These are phyloP conservation scores for Binderoboletus segoi DNA, from an alignment of 1,284 basidiomycete species.

Conservation along the genomic window DNA sequence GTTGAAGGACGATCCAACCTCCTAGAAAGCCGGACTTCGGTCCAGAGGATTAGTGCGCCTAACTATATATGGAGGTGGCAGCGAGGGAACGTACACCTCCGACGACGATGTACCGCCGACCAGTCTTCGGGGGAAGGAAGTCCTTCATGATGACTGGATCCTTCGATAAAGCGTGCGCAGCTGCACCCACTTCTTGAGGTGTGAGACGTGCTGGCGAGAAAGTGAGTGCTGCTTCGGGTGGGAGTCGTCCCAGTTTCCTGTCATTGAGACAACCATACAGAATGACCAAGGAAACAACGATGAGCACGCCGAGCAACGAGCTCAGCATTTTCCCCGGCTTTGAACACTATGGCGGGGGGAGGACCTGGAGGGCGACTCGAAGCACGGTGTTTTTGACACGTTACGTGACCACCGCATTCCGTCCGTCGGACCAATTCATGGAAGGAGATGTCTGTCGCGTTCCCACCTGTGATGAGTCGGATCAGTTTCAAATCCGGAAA, in stretches of 20 bases:
- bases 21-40: constrained; percentile 69
- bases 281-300: constrained; percentile 14
- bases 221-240: constrained; percentile 40
- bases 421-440: not conserved
- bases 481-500: too few species aligned
- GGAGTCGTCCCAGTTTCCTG: constrained; percentile 46
- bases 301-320: constrained; percentile 6
- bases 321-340: constrained; percentile 17
- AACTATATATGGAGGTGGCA: not conserved
- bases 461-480: too few species aligned
- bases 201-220: constrained; percentile 53
- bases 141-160: constrained; percentile 35
- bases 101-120: constrained; percentile 56
- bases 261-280: constrained; percentile 59
- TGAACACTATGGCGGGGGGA: not conserved
- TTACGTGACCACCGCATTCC: not conserved
- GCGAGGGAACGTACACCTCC: constrained; percentile 49
- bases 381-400: not conserved
- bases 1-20: constrained; percentile 71
- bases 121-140: constrained; percentile 52
- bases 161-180: constrained; percentile 39
- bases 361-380: not conserved
- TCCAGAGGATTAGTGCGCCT: not conserved
- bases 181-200: constrained; percentile 39
- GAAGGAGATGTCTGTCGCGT: not conserved